Evolutionary conservation across 441 rosid genomes (phyloP), one percentile per base, ranked within the genome.

Genomic region (Croton setiger): DNA sequence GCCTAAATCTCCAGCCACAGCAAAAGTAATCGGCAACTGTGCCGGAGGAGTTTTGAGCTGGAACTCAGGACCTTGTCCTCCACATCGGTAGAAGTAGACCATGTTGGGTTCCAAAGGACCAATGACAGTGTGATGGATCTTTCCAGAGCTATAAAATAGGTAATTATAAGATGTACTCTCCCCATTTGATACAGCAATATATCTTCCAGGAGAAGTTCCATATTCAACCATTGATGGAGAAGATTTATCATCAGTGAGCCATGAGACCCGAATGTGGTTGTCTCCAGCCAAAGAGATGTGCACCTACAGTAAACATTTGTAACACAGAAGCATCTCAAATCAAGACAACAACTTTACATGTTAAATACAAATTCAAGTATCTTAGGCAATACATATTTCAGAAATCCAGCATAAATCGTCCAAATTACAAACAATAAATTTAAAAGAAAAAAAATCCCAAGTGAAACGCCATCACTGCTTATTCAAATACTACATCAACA

Each of bases 1-100:
- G 15, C 99, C 99, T 73, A 95, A 83, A 86, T 95, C 99, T 66
- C 94, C 98, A 21, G 92, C 96, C 72, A 95, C 91, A 3, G 98
- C 90, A 52, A 95, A 92, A 49, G 90, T 86, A 69, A 95, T 67
- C 0, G 98, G 99, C 73, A 92, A 78, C 71, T 81, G 78, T 55
- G 83, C 81, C 0, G 93, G 99, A 52, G 98, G 96, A 66, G 96
- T 90, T 82, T 85, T 92, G 35, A 95, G 76, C 83, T 89, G 89
- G 75, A 87, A 86, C 80, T 95, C 98, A 3, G 93, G 84, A 71
- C 92, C 96, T 73, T 73, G 85, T 66, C 89, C 92, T 49, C 99
- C 90, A 60, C 99, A 95, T 51, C 82, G 82, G 72, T 92, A 95
- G 69, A 73, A 95, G 76, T 95, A 95, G 49, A 83, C 83, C 0